Evolutionary conservation across 176 grass and related monocot genomes (phyloP), one percentile per base, ranked within the genome.

Genomic region (Dendrocalamus sinicus): DNA sequence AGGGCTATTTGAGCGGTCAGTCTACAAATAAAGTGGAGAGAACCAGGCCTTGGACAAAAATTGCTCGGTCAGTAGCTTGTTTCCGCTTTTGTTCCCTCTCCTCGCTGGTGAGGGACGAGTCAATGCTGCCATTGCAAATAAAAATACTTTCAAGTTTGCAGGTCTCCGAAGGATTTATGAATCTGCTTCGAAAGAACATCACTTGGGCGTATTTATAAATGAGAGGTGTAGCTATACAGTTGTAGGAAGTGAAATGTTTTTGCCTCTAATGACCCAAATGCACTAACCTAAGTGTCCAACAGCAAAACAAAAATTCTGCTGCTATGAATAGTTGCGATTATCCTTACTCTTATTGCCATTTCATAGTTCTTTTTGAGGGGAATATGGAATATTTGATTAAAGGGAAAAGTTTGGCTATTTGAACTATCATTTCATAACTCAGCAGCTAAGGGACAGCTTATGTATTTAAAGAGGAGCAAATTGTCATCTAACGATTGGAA

Each of bases 41-140:
- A 76, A 92, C 71, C 65, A 99, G 79, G 72, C 87, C 88, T 84
- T 94, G 94, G 55, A 94, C 90, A 90, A 99, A 99, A 41, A 70
- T 88, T 60, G 96, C 96, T 83, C 90, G 92, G 41, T 78, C 87
- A 19, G 80, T 89, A 48, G 88, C 96, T 75, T 99, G 96, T 84
- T 92, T 92, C 87, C 92, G 85, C 86, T 93, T 99, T 67, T 94
- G 90, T 88, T 92, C 96, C 91, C 94, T 92, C 76, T 99, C 93
- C 89, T 99, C 96, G 6, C 84, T 80, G 46, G 94, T 92, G 35
- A 96, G 87, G 70, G 96, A 91, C 9, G 86, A 80, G 78, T 94
- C 92, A 76, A 92, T 87, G 71, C 96, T 99, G 92, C 53, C 53
- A 88, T 70, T 1, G n/a, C 52, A 83, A 88, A 78, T 4, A 71